Conservation (phyloP, 1,139 yeast genomes). For the Saccharomyces hybrid region DNA sequence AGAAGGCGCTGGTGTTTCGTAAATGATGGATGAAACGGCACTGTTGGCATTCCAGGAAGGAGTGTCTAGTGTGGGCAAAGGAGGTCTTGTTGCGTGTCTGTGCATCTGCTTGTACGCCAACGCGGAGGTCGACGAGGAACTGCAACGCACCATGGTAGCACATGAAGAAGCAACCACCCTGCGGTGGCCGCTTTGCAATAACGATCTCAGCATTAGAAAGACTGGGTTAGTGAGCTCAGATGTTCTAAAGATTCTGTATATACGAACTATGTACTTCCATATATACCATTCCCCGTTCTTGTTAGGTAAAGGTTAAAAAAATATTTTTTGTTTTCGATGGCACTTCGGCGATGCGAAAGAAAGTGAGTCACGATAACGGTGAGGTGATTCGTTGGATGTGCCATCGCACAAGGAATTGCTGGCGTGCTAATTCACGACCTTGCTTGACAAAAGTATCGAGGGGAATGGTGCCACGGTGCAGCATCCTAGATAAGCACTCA, state of each 20-base stretch:
- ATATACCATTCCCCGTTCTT: neutral
- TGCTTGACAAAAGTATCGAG: conserved; percentile 32
- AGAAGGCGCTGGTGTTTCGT: conserved; percentile 82
- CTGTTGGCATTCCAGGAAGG: conserved; percentile 94
- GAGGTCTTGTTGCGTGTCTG: conserved; percentile 78
- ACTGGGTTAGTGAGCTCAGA: neutral
- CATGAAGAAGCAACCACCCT: conserved; percentile 1
- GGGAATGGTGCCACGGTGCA: conserved; percentile 37
- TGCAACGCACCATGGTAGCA: conserved; percentile 9
- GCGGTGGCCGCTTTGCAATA: conserved; percentile 5
- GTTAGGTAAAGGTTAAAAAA: neutral
- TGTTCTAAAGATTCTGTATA: neutral
- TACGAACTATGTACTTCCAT: neutral
- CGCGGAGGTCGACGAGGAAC: conserved; percentile 76
- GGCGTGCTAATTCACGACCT: conserved; percentile 62
- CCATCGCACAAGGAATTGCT: conserved; percentile 50
- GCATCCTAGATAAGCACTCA: conserved; percentile 51
- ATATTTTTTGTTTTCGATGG: neutral
- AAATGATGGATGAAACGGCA: conserved; percentile 88
- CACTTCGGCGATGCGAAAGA: neutral
- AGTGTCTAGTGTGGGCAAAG: conserved; percentile 88
- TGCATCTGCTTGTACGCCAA: conserved; percentile 89
- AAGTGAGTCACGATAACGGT: conserved; percentile 3
- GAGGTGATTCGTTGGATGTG: conserved; percentile 34
- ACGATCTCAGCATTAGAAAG: conserved; percentile 6